These are phyloP conservation scores for Butyriboletus loyo DNA, from an alignment of 768 basidiomycete species.

Conservation along the genomic window DNA sequence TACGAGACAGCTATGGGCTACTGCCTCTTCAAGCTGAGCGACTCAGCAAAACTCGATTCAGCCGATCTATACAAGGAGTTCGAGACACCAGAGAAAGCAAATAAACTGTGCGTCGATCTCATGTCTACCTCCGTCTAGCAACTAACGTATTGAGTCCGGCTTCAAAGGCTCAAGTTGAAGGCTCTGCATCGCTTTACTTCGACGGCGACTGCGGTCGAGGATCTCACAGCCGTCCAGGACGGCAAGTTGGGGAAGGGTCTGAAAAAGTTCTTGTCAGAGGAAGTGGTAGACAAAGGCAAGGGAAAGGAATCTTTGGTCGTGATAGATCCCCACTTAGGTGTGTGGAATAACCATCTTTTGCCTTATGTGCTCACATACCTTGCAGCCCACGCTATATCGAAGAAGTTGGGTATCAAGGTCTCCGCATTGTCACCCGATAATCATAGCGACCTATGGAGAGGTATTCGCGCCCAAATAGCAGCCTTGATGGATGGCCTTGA, in stretches of 20 bases:
- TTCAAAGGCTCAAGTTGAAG: constrained; percentile 83
- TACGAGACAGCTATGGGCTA: constrained; percentile 96
- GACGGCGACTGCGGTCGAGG: constrained; percentile 95
- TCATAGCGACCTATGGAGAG: constrained; percentile 86
- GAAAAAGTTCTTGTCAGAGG: constrained; percentile 88
- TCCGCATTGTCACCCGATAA: constrained; percentile 53
- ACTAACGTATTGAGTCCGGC: constrained; percentile 4
- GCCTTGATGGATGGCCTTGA: constrained; percentile 87
- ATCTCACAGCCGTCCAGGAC: constrained; percentile 87
- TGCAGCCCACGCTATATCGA: constrained; percentile 80
- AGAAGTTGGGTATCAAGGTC: constrained; percentile 92
- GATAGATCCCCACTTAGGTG: constrained; percentile 87
- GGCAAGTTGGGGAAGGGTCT: constrained; percentile 92
- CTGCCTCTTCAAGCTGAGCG: constrained; percentile 94
- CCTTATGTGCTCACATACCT: constrained; percentile 4
- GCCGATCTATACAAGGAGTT: constrained; percentile 91
- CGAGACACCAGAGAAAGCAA: constrained; percentile 87
- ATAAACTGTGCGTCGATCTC: constrained; percentile 70
- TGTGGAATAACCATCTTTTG: constrained; percentile 26
- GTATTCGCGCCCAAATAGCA: constrained; percentile 87
- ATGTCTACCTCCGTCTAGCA: constrained; percentile 9
- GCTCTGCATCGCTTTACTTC: constrained; percentile 95
- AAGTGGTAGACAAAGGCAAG: constrained; percentile 87
- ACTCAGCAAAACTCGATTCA: constrained; percentile 82
- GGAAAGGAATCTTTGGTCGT: constrained; percentile 83